A percentile compares a stretch with the other conserved stretches of the same genome.
These are phyloP conservation scores for Rugonectria rugulosa DNA, from an alignment of 2,329 filamentous ascomycete genomes.

Conservation along the genomic window DNA sequence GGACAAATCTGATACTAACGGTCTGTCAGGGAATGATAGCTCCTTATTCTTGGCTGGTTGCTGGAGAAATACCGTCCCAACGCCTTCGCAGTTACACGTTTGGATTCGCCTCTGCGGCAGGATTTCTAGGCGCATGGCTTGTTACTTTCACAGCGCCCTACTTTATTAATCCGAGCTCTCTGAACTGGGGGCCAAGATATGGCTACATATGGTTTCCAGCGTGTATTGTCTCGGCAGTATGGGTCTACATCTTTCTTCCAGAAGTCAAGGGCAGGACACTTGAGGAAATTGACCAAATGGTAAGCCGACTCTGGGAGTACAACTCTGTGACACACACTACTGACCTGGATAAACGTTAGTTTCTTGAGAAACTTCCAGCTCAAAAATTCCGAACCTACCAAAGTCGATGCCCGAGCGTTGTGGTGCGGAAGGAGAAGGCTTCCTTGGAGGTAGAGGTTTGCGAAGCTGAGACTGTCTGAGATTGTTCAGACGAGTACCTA, in stretches of 20 bases:
- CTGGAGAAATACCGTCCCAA: slow-evolving; percentile 33
- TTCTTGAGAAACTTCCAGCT: slow-evolving; percentile 25
- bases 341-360: slow-evolving; percentile 9
- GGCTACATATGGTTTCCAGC: slow-evolving; percentile 36
- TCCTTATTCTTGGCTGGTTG: slow-evolving; percentile 34
- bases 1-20: accelerated
- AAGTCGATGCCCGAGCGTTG: background rate
- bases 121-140: slow-evolving; percentile 32
- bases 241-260: slow-evolving; percentile 31
- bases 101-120: slow-evolving; percentile 27
- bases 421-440: background rate
- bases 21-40: slow-evolving; percentile 33
- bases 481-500: background rate
- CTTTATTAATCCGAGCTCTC: slow-evolving; percentile 32
- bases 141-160: slow-evolving; percentile 36
- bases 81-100: slow-evolving; percentile 36
- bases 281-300: slow-evolving; percentile 34
- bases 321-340: no score
- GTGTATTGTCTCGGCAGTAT: slow-evolving; percentile 26
- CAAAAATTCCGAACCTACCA: slow-evolving; percentile 27
- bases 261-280: slow-evolving; percentile 32
- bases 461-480: slow-evolving; percentile 5
- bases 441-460: slow-evolving; percentile 6
- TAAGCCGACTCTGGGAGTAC: background rate
- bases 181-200: slow-evolving; percentile 36